These are phyloP conservation scores for Geum urbanum DNA, from an alignment of 306 rosid genomes.

Conservation along the genomic window DNA sequence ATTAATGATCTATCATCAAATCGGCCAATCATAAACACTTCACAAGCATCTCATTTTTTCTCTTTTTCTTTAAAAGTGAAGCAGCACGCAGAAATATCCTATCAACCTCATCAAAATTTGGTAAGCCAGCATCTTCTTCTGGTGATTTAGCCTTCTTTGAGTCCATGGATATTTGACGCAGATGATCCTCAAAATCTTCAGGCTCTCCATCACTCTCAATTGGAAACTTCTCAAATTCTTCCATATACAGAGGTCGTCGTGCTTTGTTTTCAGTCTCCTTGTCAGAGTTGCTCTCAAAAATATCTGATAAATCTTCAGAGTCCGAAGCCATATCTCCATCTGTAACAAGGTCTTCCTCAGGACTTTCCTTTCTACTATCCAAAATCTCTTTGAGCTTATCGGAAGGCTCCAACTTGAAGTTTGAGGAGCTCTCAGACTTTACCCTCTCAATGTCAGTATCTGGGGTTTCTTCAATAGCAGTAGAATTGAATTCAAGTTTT, in stretches of 20 bases:
- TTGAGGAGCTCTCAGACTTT: slow-evolving; percentile 34
- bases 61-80: slow-evolving; percentile 59
- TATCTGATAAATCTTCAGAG: slow-evolving; percentile 64
- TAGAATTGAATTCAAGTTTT: slow-evolving; percentile 31
- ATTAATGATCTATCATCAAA: too few species aligned
- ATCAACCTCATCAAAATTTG: slow-evolving; percentile 78
- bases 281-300: slow-evolving; percentile 72
- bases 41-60: slow-evolving; percentile 34
- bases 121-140: slow-evolving; percentile 32
- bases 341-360: slow-evolving; percentile 42
- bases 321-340: slow-evolving; percentile 48
- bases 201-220: slow-evolving; percentile 37
- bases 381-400: slow-evolving; percentile 34
- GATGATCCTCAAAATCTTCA: slow-evolving; percentile 69
- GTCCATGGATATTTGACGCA: slow-evolving; percentile 53
- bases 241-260: slow-evolving; percentile 68
- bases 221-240: slow-evolving; percentile 63
- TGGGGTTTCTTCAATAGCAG: slow-evolving; percentile 36
- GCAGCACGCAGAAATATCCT: slow-evolving; percentile 64
- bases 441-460: slow-evolving; percentile 29
- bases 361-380: slow-evolving; percentile 24
- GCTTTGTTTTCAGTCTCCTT: slow-evolving; percentile 38
- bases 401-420: slow-evolving; percentile 30
- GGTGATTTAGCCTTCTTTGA: slow-evolving; percentile 32
- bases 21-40: neutral